A percentile compares a stretch with the other conserved stretches of the same genome.
These are phyloP conservation scores for Fusarium sp. DNA, from an alignment of 2,329 filamentous ascomycete genomes.

Conservation along the genomic window DNA sequence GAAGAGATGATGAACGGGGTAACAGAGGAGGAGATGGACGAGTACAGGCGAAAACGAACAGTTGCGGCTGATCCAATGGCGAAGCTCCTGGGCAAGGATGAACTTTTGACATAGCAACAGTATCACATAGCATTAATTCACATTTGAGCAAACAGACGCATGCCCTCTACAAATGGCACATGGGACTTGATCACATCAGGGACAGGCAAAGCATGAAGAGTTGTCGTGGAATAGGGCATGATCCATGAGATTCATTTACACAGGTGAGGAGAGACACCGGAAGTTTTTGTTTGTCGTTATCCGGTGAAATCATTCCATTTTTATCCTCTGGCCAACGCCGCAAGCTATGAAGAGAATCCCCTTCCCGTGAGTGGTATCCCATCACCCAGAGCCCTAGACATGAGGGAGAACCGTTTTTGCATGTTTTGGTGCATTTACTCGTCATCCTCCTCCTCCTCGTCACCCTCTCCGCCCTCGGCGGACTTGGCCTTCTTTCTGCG, in stretches of 20 bases:
- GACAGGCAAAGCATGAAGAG: constrained; percentile 14
- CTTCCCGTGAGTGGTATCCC: constrained; percentile 55
- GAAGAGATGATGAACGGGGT: constrained; percentile 84
- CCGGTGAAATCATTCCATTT: constrained; percentile 58
- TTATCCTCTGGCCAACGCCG: constrained; percentile 65
- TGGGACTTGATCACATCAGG: constrained; percentile 20
- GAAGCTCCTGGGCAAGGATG: constrained; percentile 79
- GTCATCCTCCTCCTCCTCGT: constrained; percentile 89
- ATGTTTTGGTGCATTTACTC: constrained; percentile 63
- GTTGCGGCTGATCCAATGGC: constrained; percentile 90
- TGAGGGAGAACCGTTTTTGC: constrained; percentile 47
- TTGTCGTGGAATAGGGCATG: constrained; percentile 36
- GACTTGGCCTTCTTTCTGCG: constrained; percentile 99
- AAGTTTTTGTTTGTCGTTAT: constrained; percentile 41
- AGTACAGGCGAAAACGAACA: constrained; percentile 81
- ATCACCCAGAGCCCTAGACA: constrained; percentile 47
- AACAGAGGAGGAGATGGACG: constrained; percentile 86
- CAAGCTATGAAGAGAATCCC: constrained; percentile 61
- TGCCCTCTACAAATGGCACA: neutral
- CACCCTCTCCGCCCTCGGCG: constrained; percentile 85
- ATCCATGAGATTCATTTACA: constrained; percentile 43
- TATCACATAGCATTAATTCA: constrained; percentile 1
- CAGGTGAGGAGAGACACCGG: constrained; percentile 37
- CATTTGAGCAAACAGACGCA: neutral
- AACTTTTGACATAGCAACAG: constrained; percentile 51